Conservation (phyloP, 2,329 filamentous ascomycete genomes). For the Macrophomina pseudophaseolina region DNA sequence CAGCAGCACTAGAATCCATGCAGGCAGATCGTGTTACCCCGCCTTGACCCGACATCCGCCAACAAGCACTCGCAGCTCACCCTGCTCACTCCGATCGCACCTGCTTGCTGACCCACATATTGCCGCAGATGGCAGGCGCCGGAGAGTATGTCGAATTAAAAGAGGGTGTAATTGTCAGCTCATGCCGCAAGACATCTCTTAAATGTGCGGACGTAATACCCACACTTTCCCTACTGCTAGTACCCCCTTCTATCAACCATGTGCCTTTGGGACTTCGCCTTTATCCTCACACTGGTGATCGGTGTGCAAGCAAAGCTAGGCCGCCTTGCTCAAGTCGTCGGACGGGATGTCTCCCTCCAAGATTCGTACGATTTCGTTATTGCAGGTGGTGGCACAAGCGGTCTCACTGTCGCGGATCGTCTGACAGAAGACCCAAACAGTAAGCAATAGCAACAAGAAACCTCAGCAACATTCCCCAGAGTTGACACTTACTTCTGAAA, state of each 20-base stretch:
- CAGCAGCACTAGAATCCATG: too few species aligned
- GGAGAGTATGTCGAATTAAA: too few species aligned
- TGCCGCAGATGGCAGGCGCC: background rate
- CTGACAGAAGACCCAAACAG: conserved; percentile 35
- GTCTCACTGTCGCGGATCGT: conserved; percentile 33
- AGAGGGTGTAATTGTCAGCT: too few species aligned
- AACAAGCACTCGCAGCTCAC: background rate
- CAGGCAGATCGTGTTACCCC: background rate
- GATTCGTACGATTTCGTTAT: background rate
- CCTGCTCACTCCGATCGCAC: background rate
- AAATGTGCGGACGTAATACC: too few species aligned
- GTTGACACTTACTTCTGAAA: background rate
- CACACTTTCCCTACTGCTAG: background rate
- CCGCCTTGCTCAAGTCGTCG: background rate
- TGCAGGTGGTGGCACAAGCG: background rate
- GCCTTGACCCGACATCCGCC: background rate
- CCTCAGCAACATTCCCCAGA: background rate
- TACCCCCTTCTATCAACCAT: too few species aligned
- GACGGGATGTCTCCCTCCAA: background rate
- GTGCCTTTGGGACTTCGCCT: background rate
- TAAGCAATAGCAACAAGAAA: background rate
- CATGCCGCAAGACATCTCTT: too few species aligned
- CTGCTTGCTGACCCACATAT: background rate
- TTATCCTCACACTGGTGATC: background rate
- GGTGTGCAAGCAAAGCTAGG: background rate